A percentile compares a stretch with the other conserved stretches of the same genome.
phyloP scores from a whole-genome alignment of 169 alveolate species.

The Perkinsus chesapeaki region DNA sequence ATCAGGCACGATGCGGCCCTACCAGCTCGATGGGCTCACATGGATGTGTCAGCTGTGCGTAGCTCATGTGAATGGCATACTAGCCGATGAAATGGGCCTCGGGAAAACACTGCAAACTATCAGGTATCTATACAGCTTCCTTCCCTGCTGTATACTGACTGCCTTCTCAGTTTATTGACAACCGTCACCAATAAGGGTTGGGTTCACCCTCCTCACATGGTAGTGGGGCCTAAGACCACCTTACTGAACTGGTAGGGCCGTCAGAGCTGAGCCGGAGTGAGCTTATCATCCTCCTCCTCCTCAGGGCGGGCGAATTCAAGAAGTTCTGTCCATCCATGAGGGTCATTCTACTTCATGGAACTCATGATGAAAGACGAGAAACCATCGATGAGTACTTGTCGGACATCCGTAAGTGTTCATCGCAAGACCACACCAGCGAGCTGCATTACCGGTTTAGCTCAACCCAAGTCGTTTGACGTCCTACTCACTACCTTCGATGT shows the following conservation, averaged over 20 bases:
- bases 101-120: constrained; percentile 92
- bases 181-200: not conserved
- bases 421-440: not conserved
- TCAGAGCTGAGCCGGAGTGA: too few species aligned
- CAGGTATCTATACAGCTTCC: constrained; percentile 1
- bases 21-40: constrained; percentile 34
- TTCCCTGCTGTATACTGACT: not conserved
- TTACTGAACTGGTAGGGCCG: constrained; percentile 94
- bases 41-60: constrained; percentile 23
- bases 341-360: constrained; percentile 90
- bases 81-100: constrained; percentile 98
- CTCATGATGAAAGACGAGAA: constrained; percentile 74
- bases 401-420: not conserved
- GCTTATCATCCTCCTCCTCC: not conserved
- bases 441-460: constrained; percentile 24
- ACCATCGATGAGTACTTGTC: constrained; percentile 5
- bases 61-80: constrained; percentile 48
- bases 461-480: constrained; percentile 73
- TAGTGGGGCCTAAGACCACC: constrained; percentile 93
- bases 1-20: constrained; percentile 28
- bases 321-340: constrained; percentile 87
- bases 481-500: constrained; percentile 89
- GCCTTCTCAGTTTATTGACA: not conserved
- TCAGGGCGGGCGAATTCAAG: constrained; percentile 76
- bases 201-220: constrained; percentile 69